phyloP scores from a whole-genome alignment of 2,329 filamentous ascomycete species.

The Xylariales sp. region DNA sequence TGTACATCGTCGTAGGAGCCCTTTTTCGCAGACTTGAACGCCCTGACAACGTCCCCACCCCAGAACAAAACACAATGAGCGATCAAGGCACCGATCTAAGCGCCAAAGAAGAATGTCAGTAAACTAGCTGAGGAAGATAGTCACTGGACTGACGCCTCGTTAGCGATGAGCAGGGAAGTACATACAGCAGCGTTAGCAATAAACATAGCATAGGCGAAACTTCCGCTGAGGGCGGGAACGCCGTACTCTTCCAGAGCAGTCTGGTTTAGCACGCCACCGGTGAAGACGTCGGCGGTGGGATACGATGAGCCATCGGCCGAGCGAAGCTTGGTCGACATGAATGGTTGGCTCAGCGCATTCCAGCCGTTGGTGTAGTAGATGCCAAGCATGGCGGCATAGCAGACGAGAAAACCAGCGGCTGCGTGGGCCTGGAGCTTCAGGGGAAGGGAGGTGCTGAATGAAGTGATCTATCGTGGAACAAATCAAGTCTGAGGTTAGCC shows the following conservation, averaged over 20 bases:
- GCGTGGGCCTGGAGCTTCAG: constrained; percentile 44
- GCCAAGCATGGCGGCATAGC: constrained; percentile 43
- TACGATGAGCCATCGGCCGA: constrained; percentile 34
- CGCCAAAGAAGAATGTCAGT: no score
- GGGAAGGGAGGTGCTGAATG: constrained; percentile 47
- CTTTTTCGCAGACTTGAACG: constrained; percentile 40
- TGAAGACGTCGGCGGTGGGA: constrained; percentile 34
- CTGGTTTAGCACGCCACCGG: constrained; percentile 35
- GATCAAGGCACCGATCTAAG: constrained; percentile 52
- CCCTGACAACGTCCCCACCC: constrained; percentile 43
- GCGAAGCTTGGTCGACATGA: constrained; percentile 49
- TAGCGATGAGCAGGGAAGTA: constrained; percentile 8
- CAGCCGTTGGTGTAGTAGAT: constrained; percentile 49
- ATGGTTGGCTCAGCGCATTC: constrained; percentile 40
- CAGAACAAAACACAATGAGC: constrained; percentile 50
- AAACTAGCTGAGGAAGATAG: no score
- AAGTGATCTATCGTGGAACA: no score
- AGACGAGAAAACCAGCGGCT: constrained; percentile 40
- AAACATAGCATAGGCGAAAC: constrained; percentile 48
- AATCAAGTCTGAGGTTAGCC: no score
- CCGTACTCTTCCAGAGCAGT: constrained; percentile 36
- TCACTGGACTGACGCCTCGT: no score
- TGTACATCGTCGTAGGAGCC: constrained; percentile 45
- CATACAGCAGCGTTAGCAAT: constrained; percentile 53
- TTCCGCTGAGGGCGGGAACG: constrained; percentile 41